Conservation (phyloP, 2,329 filamentous ascomycete genomes). For the Cercospora brassicicola region DNA sequence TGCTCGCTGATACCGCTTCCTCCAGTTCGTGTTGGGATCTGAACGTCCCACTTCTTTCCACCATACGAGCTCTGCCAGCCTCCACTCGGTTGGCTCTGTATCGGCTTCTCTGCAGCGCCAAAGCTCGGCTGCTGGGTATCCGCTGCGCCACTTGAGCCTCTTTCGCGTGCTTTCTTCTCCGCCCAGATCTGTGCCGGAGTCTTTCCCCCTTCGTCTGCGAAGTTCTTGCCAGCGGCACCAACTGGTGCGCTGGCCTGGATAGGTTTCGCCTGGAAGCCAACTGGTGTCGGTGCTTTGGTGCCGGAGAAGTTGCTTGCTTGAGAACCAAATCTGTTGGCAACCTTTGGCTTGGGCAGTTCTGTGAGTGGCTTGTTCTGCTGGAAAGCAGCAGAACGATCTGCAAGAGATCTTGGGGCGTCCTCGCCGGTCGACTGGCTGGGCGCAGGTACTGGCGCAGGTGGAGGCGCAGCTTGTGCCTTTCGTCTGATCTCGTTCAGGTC, state of each 20-base stretch:
- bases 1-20: constrained; percentile 61
- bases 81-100: constrained; percentile 70
- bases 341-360: constrained; percentile 88
- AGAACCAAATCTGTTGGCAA: constrained; percentile 82
- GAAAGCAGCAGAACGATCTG: constrained; percentile 77
- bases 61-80: constrained; percentile 91
- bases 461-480: constrained; percentile 64
- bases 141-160: constrained; percentile 56
- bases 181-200: constrained; percentile 97
- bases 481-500: constrained; percentile 93
- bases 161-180: constrained; percentile 87
- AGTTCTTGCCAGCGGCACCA: constrained; percentile 82
- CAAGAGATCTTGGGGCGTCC: constrained; percentile 60
- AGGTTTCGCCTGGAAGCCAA: constrained; percentile 63
- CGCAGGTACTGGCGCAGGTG: constrained; percentile 39
- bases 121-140: constrained; percentile 48
- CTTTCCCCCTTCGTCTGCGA: constrained; percentile 92
- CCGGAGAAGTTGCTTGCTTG: constrained; percentile 71
- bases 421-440: constrained; percentile 50
- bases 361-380: constrained; percentile 75
- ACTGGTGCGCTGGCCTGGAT: constrained; percentile 59
- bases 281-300: constrained; percentile 83
- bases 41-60: constrained; percentile 86
- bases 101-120: constrained; percentile 47
- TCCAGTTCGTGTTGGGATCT: constrained; percentile 71